These are phyloP conservation scores for Chaetothyriales sp. DNA, from an alignment of 2,329 filamentous ascomycete genomes.

Conservation along the genomic window DNA sequence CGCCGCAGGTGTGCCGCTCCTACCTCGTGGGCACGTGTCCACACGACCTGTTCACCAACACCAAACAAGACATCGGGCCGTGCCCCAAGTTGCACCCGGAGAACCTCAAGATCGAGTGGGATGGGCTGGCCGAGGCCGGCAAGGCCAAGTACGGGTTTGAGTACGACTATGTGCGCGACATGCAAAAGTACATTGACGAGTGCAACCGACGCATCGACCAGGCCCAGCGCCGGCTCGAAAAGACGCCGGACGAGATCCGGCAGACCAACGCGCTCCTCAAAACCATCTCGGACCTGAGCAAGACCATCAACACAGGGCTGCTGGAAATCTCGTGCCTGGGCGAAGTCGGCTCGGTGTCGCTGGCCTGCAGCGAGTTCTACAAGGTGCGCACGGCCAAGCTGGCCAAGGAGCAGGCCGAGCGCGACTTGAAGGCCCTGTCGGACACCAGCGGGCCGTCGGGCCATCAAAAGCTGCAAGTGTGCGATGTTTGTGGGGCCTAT, in stretches of 20 bases:
- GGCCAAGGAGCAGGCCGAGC: slow-evolving; percentile 69
- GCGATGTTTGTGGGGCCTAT: slow-evolving; percentile 95
- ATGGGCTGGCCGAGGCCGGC: slow-evolving; percentile 55
- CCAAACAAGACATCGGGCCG: slow-evolving; percentile 86
- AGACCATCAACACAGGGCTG: slow-evolving; percentile 67
- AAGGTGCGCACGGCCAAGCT: slow-evolving; percentile 68
- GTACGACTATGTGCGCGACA: slow-evolving; percentile 90
- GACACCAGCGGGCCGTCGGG: slow-evolving; percentile 88
- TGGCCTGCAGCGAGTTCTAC: slow-evolving; percentile 77
- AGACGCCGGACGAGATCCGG: slow-evolving; percentile 92
- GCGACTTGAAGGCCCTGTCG: slow-evolving; percentile 75
- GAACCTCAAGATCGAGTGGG: slow-evolving; percentile 77
- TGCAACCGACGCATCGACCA: slow-evolving; percentile 89
- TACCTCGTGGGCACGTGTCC: slow-evolving; percentile 90
- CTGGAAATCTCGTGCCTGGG: slow-evolving; percentile 76
- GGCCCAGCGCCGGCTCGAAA: slow-evolving; percentile 80
- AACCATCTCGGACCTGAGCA: slow-evolving; percentile 65
- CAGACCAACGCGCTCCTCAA: slow-evolving; percentile 87
- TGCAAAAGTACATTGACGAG: slow-evolving; percentile 92
- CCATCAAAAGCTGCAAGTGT: slow-evolving; percentile 96
- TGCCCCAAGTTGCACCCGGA: slow-evolving; percentile 85
- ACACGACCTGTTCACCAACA: slow-evolving; percentile 98
- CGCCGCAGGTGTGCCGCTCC: slow-evolving; percentile 87
- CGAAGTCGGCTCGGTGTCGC: slow-evolving; percentile 64
- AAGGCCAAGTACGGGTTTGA: slow-evolving; percentile 77